A percentile compares a stretch with the other conserved stretches of the same genome.
These are phyloP conservation scores for Saccharomycopsis capsularis DNA, from an alignment of 805 yeast genomes.

Conservation along the genomic window DNA sequence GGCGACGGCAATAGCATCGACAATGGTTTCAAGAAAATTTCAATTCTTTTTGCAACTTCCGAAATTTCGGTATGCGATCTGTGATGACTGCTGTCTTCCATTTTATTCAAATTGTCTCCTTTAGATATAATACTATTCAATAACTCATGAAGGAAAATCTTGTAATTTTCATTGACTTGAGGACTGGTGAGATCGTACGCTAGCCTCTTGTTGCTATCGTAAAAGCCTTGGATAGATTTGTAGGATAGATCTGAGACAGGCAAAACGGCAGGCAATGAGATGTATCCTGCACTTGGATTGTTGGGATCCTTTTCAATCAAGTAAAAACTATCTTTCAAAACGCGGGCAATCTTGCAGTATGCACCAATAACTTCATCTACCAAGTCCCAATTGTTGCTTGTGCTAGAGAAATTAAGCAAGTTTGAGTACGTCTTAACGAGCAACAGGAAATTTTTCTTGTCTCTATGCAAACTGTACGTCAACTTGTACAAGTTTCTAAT, in stretches of 20 bases:
- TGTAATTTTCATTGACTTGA: constrained; percentile 41
- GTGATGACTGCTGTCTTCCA: constrained; percentile 32
- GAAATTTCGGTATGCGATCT: constrained; percentile 69
- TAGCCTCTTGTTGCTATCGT: constrained; percentile 3
- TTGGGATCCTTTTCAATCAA: constrained; percentile 3
- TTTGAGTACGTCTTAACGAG: constrained; percentile 51
- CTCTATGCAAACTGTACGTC: constrained; percentile 6
- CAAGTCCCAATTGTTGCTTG: constrained; percentile 33
- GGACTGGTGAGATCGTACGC: constrained; percentile 20
- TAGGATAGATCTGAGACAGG: not conserved
- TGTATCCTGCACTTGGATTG: not conserved
- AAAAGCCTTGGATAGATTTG: not conserved
- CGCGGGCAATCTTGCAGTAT: constrained; percentile 37
- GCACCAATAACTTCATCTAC: constrained; percentile 42
- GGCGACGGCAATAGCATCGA: constrained; percentile 65
- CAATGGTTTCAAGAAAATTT: constrained; percentile 59
- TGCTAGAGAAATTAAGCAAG: constrained; percentile 39
- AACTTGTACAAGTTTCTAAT: constrained; percentile 14
- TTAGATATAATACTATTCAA: constrained; percentile 60
- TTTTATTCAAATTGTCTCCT: constrained; percentile 67
- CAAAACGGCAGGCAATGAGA: not conserved
- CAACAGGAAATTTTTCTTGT: constrained; percentile 26
- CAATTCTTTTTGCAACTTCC: constrained; percentile 63
- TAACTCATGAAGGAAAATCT: constrained; percentile 55
- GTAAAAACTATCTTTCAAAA: constrained; percentile 22